phyloP scores from a whole-genome alignment of 805 yeast species.

The Blastobotrys americana region DNA sequence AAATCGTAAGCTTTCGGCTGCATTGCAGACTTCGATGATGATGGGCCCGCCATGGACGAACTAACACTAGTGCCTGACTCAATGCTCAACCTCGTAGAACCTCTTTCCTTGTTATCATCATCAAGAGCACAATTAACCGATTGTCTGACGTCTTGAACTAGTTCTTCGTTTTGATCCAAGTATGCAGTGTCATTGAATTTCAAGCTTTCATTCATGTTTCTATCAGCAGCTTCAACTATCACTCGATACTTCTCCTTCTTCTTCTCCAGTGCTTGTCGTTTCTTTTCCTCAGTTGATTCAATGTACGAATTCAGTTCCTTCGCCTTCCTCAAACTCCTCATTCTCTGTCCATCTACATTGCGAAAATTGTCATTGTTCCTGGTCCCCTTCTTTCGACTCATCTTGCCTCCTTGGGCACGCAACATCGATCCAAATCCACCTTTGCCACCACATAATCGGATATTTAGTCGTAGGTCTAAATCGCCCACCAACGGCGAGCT shows the following conservation, averaged over 20 bases:
- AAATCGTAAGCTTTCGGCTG: neutral
- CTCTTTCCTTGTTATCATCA: neutral
- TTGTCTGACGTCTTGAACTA: constrained; percentile 31
- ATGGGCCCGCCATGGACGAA: neutral
- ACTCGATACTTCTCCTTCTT: constrained; percentile 34
- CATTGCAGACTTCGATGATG: too few relatives aligned
- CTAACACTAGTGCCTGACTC: too few relatives aligned
- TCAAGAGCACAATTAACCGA: constrained; percentile 21
- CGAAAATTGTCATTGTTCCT: constrained; percentile 32
- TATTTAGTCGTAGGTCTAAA: constrained; percentile 15
- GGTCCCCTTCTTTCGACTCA: constrained; percentile 25
- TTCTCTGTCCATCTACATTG: constrained; percentile 37
- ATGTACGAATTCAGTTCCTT: constrained; percentile 31
- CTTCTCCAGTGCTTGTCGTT: constrained; percentile 20
- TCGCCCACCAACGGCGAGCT: too few relatives aligned
- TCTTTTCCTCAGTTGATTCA: constrained; percentile 14
- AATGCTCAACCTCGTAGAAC: neutral
- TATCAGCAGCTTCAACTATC: constrained; percentile 22
- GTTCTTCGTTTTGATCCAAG: constrained; percentile 36
- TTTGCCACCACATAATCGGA: constrained; percentile 43
- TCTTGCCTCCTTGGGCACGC: constrained; percentile 36
- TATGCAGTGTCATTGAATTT: constrained; percentile 34
- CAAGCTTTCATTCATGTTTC: constrained; percentile 22
- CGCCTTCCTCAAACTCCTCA: constrained; percentile 33
- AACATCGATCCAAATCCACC: constrained; percentile 44